Conservation (phyloP, 257 asterid genomes). For the Knoxia roxburghii region DNA sequence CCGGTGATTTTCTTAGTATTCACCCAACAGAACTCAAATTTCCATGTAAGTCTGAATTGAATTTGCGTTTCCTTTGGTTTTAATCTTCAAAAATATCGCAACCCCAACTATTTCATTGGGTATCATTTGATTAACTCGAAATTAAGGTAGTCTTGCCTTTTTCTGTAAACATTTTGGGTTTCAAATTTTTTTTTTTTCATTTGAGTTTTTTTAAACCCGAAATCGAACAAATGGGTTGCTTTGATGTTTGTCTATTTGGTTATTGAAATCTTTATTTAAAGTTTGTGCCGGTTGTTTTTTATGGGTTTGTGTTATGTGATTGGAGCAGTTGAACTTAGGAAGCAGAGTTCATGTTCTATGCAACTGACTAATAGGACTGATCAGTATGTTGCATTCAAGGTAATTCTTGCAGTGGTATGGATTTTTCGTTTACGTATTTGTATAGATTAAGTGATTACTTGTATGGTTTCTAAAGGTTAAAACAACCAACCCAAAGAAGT, state of each 20-base stretch:
- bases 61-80: slow-evolving; percentile 1
- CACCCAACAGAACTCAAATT: slow-evolving; percentile 78
- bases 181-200: neutral
- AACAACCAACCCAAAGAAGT: slow-evolving; percentile 84
- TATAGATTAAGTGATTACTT: neutral
- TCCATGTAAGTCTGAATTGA: slow-evolving; percentile 46
- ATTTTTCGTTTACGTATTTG: neutral
- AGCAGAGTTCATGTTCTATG: slow-evolving; percentile 73
- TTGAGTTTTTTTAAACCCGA: neutral
- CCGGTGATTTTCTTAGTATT: slow-evolving; percentile 63
- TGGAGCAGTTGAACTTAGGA: slow-evolving; percentile 67
- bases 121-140: neutral
- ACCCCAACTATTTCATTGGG: neutral
- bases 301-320: neutral
- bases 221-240: neutral
- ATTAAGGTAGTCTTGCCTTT: neutral
- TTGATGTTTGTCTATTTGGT: neutral
- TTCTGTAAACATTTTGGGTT: neutral
- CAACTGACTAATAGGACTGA: slow-evolving; percentile 78
- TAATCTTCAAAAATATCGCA: slow-evolving; percentile 12
- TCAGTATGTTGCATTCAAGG: slow-evolving; percentile 81
- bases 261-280: slow-evolving; percentile 10
- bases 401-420: slow-evolving; percentile 10
- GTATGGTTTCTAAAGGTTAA: slow-evolving; percentile 44
- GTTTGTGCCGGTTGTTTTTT: neutral